Base-by-base conservation (phyloP, 1,284 basidiomycete species). In the Sporisorium reilianum region DNA sequence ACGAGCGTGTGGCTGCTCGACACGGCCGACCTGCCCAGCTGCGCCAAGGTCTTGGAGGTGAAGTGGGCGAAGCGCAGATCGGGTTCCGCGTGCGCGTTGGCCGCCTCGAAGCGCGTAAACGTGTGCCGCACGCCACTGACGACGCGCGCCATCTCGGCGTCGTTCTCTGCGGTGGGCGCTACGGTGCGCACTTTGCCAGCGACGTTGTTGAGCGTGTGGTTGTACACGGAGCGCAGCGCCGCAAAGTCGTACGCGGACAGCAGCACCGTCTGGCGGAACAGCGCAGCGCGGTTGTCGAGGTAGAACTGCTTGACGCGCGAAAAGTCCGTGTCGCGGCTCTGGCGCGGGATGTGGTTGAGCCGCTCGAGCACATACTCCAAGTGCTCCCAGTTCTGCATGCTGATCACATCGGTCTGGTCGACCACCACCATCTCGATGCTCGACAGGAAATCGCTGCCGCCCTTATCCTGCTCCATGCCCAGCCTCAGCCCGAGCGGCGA, bases 351-450 rank as follows among this genome's bases (percentile, higher is more conserved):
- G 75, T 91, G 88, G 86, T 97, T 98, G 53, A 98, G 85, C 65
- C 92, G 89, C 3, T 89, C 90, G 75, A 98, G 87, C 46, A 97
- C 89, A 83, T 93, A 97, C 93, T 97, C 71, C 18, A 96, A 88
- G 84, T 99, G 96, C 55, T 98, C 95, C 97, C 97, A 99, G 82
- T 99, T 99, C 87, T 99, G 96, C 97, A 99, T 99, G 8, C 90
- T 89, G 83, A 99, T 89, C 2, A 93, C 91, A 83, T 99, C 95
- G 86, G 93, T 88, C 79, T 98, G 95, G 85, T 99, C 97, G 10
- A 93, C 88, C n/a, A 98, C 86, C n/a, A 94, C 86, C 16, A 99
- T 87, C 85, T 99, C 97, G 71, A 99, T 93, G 3, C 93, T 96
- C 3, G 93, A 93, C 54, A 99, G 87, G 84, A 96, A 94, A 85